These are phyloP conservation scores for Erodium trifolium DNA, from an alignment of 441 rosid genomes.

Conservation along the genomic window DNA sequence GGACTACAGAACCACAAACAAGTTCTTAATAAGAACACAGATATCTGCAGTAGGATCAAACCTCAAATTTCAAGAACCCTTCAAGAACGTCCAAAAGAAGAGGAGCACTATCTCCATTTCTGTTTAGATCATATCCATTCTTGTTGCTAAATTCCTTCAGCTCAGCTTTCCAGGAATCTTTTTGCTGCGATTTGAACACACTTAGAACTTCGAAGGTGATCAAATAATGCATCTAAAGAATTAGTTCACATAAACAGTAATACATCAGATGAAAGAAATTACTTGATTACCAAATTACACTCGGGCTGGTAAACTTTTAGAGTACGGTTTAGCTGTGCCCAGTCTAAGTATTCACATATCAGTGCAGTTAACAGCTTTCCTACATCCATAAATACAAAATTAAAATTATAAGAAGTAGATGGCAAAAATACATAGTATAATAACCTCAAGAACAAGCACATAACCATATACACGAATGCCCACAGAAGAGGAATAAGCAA, in stretches of 20 bases:
- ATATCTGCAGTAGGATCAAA: slow-evolving; percentile 18
- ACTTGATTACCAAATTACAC: slow-evolving; percentile 90
- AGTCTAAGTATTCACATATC: slow-evolving; percentile 84
- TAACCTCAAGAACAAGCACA: not conserved
- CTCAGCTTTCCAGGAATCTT: slow-evolving; percentile 84
- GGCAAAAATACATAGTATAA: slow-evolving; percentile 2
- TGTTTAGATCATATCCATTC: slow-evolving; percentile 68
- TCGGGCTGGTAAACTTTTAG: slow-evolving; percentile 87
- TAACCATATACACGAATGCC: not conserved
- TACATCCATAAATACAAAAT: slow-evolving; percentile 33
- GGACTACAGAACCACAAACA: slow-evolving; percentile 13
- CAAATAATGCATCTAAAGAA: not conserved
- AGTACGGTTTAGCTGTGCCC: slow-evolving; percentile 89
- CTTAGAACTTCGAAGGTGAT: not conserved
- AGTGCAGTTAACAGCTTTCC: slow-evolving; percentile 80
- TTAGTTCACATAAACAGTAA: slow-evolving; percentile 6
- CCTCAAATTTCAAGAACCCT: slow-evolving; percentile 89
- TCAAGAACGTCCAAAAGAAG: slow-evolving; percentile 87
- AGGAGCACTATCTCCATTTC: slow-evolving; percentile 72
- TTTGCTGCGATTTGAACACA: slow-evolving; percentile 43
- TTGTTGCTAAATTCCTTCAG: slow-evolving; percentile 73
- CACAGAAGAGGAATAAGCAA: not conserved
- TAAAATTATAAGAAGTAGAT: slow-evolving; percentile 8
- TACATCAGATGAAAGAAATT: slow-evolving; percentile 17
- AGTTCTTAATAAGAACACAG: slow-evolving; percentile 11